These are phyloP conservation scores for Arthrocladium fulminans DNA, from an alignment of 2,329 filamentous ascomycete genomes.

Conservation along the genomic window DNA sequence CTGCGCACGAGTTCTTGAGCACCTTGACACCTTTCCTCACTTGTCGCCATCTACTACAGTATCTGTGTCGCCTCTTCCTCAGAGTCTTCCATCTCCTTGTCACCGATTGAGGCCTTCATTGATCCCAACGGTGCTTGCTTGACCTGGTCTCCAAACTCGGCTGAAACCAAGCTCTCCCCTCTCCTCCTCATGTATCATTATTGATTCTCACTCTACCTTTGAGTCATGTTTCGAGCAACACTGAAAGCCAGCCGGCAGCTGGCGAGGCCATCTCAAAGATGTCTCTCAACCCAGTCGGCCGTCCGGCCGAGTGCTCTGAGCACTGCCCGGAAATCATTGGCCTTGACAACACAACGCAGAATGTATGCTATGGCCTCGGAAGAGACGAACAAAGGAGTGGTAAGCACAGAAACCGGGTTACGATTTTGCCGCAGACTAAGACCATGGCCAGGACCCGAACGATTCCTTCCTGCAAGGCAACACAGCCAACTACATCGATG, in stretches of 20 bases:
- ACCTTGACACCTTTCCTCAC: neutral
- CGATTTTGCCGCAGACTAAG: conserved; percentile 6
- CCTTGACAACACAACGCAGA: conserved; percentile 37
- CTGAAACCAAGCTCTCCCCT: neutral
- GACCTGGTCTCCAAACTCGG: conserved; percentile 1
- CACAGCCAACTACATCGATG: conserved; percentile 97
- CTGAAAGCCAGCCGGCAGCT: conserved; percentile 10
- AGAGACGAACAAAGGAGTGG: conserved; percentile 53
- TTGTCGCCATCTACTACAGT: neutral
- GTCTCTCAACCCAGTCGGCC: conserved; percentile 1
- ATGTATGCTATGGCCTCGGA: conserved; percentile 52
- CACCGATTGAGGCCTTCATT: neutral
- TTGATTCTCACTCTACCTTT: neutral
- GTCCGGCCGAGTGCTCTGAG: conserved; percentile 22
- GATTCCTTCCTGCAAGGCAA: conserved; percentile 96
- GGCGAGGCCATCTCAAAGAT: conserved; percentile 8
- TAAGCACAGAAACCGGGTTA: conserved; percentile 32
- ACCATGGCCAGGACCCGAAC: conserved; percentile 58
- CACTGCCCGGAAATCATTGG: conserved; percentile 34
- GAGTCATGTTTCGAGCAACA: conserved; percentile 11
- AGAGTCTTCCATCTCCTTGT: neutral
- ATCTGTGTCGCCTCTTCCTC: neutral
- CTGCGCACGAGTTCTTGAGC: neutral
- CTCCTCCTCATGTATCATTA: neutral
- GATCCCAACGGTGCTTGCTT: neutral